Evolutionary conservation across 768 basidiomycete species (phyloP), one percentile per base, ranked within the genome.

Genomic region (Lepiota brunneoincarnata): DNA sequence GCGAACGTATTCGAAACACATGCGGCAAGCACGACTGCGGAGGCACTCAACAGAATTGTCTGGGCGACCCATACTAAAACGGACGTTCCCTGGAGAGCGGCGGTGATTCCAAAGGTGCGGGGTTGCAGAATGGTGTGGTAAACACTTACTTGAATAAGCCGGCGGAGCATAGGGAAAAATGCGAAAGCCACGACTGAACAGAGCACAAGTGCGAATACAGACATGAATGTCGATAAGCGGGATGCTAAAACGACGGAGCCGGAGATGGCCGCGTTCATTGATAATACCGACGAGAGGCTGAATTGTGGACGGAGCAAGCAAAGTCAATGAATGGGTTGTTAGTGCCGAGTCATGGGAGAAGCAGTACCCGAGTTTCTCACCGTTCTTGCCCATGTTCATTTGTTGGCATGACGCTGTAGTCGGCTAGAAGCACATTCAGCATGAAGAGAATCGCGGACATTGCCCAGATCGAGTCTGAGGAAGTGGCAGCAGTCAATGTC

Each of bases 401-500:
- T 49, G 72, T 70, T 56, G 78, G 53, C 53, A 54, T 54, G 46
- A 47, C 75, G 56, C 83, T 81, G 66, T 93, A 96, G 69, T 97
- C 93, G 12, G 89, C 89, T 44, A 98, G 73, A 54, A 95, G 72
- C 17, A 85, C 77, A 66, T 95, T 93, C 36, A 97, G 73, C 49
- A 83, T 74, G 68, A 98, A 91, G 40, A 98, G 80, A 48, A 78
- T 76, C 3, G 91, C 90, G n/a, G 93, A 83, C 47, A 98, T 72
- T 5, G 96, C 94, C 93, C 93, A 98, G 59, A 98, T 95, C 24
- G 93, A 93, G 68, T 99, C 97, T 11, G 91, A 91, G 36, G 96
- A 97, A 3, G 95, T 98, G 21, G 95, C 92, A 36, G 91, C 89
- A 24, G 93, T 96, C 64, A 99, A 73, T 4, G 96, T 98, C 63